Conservation (phyloP, 2,329 filamentous ascomycete species). For the Talaromyces islandicus region DNA sequence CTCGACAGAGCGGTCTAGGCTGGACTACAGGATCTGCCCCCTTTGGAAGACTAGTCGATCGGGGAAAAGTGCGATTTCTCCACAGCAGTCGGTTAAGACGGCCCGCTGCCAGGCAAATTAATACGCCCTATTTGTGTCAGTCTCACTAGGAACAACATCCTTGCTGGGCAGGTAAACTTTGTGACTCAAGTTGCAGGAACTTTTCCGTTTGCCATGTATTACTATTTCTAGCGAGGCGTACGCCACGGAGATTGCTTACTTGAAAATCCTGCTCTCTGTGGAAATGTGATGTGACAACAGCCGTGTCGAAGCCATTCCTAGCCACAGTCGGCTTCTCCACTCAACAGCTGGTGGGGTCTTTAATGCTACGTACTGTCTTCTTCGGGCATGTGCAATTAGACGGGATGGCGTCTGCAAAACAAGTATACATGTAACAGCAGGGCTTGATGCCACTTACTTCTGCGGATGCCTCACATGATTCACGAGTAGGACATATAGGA, state of each 20-base stretch:
- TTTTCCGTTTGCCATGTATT: neutral
- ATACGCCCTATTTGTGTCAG: neutral
- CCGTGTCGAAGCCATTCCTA: neutral
- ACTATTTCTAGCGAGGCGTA: neutral
- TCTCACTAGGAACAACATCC: neutral
- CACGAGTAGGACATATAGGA: neutral
- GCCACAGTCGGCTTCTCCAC: neutral
- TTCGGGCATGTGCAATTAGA: neutral
- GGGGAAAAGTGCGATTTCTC: neutral
- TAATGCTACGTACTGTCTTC: neutral
- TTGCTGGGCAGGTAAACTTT: neutral
- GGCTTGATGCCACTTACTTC: neutral
- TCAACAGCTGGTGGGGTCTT: neutral
- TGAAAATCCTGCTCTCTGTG: neutral
- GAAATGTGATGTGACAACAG: neutral
- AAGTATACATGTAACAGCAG: neutral
- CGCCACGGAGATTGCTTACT: neutral
- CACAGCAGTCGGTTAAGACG: neutral
- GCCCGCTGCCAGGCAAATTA: neutral
- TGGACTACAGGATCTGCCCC: neutral
- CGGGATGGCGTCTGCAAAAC: neutral
- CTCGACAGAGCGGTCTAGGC: neutral
- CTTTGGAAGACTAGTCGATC: neutral
- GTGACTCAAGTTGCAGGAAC: neutral
- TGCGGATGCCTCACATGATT: neutral